Percentiles rank a stretch among this genome's conserved stretches.
Conservation (phyloP, 78 protist species). For the Dictyostelium firmibasis region DNA sequence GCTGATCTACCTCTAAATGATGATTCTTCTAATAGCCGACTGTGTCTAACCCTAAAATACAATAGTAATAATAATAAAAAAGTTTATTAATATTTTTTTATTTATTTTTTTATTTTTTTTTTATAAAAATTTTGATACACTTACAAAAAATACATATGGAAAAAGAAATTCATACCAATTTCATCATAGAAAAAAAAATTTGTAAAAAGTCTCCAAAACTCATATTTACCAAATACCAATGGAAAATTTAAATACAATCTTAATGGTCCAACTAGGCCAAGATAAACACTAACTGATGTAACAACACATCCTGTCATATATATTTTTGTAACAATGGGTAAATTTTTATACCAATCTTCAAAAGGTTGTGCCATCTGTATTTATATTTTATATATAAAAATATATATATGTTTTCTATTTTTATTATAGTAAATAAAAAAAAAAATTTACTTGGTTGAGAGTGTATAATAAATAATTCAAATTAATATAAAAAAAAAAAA, state of each 20-base stretch:
- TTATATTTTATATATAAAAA: not conserved
- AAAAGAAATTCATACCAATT: constrained; percentile 56
- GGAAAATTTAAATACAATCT: constrained; percentile 73
- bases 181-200: constrained; percentile 77
- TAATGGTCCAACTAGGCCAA: constrained; percentile 50
- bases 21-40: constrained; percentile 74
- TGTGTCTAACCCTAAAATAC: constrained; percentile 77
- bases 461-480: no score
- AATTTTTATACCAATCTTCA: constrained; percentile 81
- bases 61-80: no score
- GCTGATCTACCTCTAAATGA: constrained; percentile 84
- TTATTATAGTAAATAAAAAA: no score
- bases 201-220: constrained; percentile 78
- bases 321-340: constrained; percentile 74
- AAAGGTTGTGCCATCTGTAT: constrained; percentile 81
- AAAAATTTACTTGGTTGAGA: not conserved
- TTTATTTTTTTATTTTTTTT: no score
- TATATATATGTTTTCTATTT: not conserved
- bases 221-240: constrained; percentile 25
- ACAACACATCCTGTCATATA: constrained; percentile 85
- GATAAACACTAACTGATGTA: constrained; percentile 68
- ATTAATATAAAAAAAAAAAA: not conserved
- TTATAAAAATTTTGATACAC: no score
- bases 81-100: no score
- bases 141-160: constrained; percentile 85